A percentile compares a stretch with the other conserved stretches of the same genome.
Evolutionary conservation across 306 rosid genomes (phyloP).

Genomic region (Benincasa hispida): DNA sequence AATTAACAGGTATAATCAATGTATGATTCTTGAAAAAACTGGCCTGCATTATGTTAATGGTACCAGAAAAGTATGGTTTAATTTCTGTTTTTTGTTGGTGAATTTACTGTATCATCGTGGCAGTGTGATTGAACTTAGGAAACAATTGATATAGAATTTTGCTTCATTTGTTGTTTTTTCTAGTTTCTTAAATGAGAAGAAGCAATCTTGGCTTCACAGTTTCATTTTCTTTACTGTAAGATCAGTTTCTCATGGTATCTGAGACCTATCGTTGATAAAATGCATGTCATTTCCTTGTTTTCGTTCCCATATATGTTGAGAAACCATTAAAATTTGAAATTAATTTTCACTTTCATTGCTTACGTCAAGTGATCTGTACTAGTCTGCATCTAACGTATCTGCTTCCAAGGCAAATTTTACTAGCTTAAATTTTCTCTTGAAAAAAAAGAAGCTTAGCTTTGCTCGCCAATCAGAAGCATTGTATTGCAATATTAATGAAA

Average conservation of each 20-base stretch:
- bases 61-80: not conserved
- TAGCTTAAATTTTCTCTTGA: no score
- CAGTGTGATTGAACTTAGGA: not conserved
- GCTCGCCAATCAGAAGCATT: not conserved
- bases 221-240: not conserved
- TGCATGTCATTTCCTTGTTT: not conserved
- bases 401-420: not conserved
- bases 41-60: not conserved
- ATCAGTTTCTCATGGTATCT: not conserved
- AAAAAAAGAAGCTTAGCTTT: not conserved
- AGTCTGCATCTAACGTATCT: not conserved
- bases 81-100: not conserved
- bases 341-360: not conserved
- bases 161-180: not conserved
- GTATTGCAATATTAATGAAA: not conserved
- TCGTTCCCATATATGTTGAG: not conserved
- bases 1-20: slow-evolving; percentile 34
- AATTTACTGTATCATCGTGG: not conserved
- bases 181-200: not conserved
- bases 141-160: not conserved
- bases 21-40: not conserved
- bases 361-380: not conserved
- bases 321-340: not conserved
- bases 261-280: not conserved
- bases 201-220: not conserved